These are phyloP conservation scores for Botryotinia narcissicola DNA, from an alignment of 2,329 filamentous ascomycete genomes.

Conservation along the genomic window DNA sequence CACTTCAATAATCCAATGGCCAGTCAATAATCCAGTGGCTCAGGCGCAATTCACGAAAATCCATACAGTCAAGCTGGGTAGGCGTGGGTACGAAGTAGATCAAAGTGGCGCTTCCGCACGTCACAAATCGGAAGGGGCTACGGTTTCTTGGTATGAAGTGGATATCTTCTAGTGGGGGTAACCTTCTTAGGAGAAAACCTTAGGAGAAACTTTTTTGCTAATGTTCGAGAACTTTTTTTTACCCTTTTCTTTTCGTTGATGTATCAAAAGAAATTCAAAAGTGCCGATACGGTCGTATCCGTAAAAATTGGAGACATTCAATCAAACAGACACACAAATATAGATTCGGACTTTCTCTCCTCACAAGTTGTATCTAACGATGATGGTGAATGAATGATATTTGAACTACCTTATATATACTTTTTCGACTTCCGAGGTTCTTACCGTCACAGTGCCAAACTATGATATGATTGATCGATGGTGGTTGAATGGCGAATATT, in stretches of 20 bases:
- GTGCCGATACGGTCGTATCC: neutral
- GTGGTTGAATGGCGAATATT: neutral
- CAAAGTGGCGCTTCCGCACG: constrained; percentile 20
- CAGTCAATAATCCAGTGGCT: constrained; percentile 13
- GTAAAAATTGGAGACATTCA: neutral
- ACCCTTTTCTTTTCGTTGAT: neutral
- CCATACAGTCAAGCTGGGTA: constrained; percentile 11
- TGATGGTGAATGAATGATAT: neutral
- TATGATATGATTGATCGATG: neutral
- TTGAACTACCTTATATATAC: too few species aligned
- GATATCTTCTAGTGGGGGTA: constrained; percentile 1
- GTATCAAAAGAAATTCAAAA: neutral
- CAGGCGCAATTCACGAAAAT: constrained; percentile 11
- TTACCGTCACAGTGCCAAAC: neutral
- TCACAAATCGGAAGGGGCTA: constrained; percentile 19
- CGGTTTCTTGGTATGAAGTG: constrained; percentile 2
- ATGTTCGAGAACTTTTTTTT: constrained; percentile 11
- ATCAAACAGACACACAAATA: neutral
- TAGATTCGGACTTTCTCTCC: neutral
- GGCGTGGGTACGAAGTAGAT: constrained; percentile 13
- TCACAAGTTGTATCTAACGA: neutral
- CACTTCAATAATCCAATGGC: constrained; percentile 2
- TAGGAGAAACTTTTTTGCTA: constrained; percentile 8
- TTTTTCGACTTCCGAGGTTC: neutral
- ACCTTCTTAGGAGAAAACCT: neutral